Base-by-base conservation (phyloP, 176 grass and related monocot species). In the Chloris gayana region DNA sequence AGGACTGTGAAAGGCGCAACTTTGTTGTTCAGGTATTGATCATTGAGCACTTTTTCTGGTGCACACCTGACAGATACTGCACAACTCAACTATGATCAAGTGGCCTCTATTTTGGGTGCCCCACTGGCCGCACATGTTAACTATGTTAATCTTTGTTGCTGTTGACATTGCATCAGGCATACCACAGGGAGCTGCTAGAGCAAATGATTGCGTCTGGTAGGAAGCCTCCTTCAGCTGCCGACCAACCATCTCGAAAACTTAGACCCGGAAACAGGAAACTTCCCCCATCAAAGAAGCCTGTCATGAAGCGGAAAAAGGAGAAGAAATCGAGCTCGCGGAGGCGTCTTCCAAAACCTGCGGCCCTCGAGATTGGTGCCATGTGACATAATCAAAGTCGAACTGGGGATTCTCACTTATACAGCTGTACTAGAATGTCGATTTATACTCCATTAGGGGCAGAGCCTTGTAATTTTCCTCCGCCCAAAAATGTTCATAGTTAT, bases 1-100 rank as follows among this genome's bases (percentile, higher is more conserved):
- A 87, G 78, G 97, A 99, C 74, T 99, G 97, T 14, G 93, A 96
- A 78, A 89, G 97, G 17, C 93, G 88, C 46, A 93, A 96, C 87
- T 99, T 99, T 57, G 93, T 99, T 61, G 64, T 96, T 69, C 97
- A 96, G 93, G 97, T 99, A 93, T 15, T 72, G 2, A 22, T 35
- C 18, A 19, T 44, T 10, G 29, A 4, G 9, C 47, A 77, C 49
- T 67, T 75, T 30, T 71, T 71, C 46, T 33, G 33, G 22, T 79
- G 66, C 25, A 39, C 70, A 46, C 64, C 47, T 77, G 14, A 39
- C 47, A 13, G 33, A 21, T 57, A 27, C 33, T 13, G 27, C 72
- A 39, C 66, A 50, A 22, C 76, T 69, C 64, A 80, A 24, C 19
- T 14, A 76, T 0, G 26, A 24, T 26, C 47, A 67, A 33, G 37